Evolutionary conservation across 768 basidiomycete genomes (phyloP), one percentile per base, ranked within the genome.

Genomic region (Tephrocybe sp.): DNA sequence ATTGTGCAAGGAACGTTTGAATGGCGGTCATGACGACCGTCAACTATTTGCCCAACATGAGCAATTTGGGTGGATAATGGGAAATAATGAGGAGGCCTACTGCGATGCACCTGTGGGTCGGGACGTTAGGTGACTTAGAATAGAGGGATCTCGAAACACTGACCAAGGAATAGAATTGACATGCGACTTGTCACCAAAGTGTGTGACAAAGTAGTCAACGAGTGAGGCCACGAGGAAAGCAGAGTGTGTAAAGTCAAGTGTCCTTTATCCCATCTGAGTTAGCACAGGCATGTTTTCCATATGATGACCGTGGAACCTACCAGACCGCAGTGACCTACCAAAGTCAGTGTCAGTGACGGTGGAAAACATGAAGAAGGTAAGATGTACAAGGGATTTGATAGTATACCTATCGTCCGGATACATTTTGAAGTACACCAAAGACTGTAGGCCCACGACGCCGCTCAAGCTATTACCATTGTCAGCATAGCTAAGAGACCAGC

Each of bases 1-100:
- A 57, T 19, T 66, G 65, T 2, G 54, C 62, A 48, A 63, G 45
- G 48, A 61, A 62, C 1, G 65, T 66, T 52, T 62, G 61, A 23
- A 63, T 57, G 9, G 62, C 58, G 19, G 58, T 59, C 1, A 56
- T 55, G 4, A 56, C 52, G n/a, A 56, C 55, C n/a, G 55, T 40
- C 3, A 59, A 46, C 58, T 60, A 36, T 36, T 13, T 32, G 31
- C 14, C 4, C 1, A 26, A 16, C 23, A 17, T 14, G 2, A 11
- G 16, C 2, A 9, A 26, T 9, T 41, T 32, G n/a, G 31, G 19
- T 38, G n/a, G 20, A 8, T 36, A 16, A 17, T 3, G 34, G 22
- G 6, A 1, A 30, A 33, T 19, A 20, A 17, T 1, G 33, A 12
- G 11, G 13, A 7, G 2, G 35, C 55, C 23, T 54, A 57, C 58